These are phyloP conservation scores for Pseudisothecium myosuroides DNA, from an alignment of 225 moss, liverwort and hornwort species.

Conservation along the genomic window DNA sequence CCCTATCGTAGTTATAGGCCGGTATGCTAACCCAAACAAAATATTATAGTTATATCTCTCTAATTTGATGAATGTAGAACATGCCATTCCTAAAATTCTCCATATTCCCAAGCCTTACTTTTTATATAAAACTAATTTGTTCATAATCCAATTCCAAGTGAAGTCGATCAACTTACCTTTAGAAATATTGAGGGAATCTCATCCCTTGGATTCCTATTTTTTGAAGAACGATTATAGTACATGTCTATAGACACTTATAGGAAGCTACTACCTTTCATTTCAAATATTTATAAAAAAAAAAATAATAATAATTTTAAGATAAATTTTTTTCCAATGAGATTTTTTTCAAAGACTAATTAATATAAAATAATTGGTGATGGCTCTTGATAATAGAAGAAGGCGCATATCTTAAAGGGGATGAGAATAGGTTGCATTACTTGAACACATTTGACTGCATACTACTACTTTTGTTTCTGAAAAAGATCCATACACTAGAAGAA, in stretches of 20 bases:
- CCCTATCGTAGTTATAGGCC: accelerated
- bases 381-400: neutral
- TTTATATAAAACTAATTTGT: accelerated
- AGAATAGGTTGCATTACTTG: accelerated
- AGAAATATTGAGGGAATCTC: neutral
- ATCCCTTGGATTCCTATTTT: no score
- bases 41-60: neutral
- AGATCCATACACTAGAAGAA: no score
- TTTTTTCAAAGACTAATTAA: accelerated
- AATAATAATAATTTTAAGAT: neutral
- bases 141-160: neutral
- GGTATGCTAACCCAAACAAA: accelerated
- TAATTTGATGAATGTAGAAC: neutral
- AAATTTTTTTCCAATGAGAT: neutral
- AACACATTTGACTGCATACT: no score
- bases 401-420: accelerated
- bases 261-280: neutral
- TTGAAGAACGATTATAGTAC: accelerated
- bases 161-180: neutral
- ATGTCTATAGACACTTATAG: accelerated
- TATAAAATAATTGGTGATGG: neutral
- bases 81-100: accelerated
- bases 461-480: no score
- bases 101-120: accelerated
- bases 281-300: neutral